phyloP scores from a whole-genome alignment of 306 rosid species.

The Quercus gilva region DNA sequence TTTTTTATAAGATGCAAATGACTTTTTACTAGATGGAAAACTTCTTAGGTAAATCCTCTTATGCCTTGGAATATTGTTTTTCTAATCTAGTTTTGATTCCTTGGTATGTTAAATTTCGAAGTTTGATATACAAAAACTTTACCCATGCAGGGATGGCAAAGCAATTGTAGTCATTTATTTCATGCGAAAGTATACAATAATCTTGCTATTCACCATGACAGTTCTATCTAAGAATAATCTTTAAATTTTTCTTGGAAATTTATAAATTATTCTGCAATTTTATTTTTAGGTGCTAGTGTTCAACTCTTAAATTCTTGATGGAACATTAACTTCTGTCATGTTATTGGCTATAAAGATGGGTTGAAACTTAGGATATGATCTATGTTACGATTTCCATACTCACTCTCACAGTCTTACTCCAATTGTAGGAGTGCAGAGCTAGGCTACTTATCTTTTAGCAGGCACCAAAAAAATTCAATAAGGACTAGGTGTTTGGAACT shows the following conservation, averaged over 20 bases:
- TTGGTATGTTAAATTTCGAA: slow-evolving; percentile 17
- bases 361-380: no score
- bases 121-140: slow-evolving; percentile 15
- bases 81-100: slow-evolving; percentile 10
- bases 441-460: no score
- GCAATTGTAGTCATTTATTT: slow-evolving; percentile 68
- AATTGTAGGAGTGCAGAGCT: no score
- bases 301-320: not conserved
- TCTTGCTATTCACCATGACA: slow-evolving; percentile 15
- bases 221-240: slow-evolving; percentile 13
- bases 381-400: not conserved
- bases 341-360: not conserved
- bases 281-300: slow-evolving; percentile 1
- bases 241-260: slow-evolving; percentile 3
- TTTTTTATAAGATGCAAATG: slow-evolving; percentile 33
- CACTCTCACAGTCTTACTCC: no score
- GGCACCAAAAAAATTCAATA: no score
- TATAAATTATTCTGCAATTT: not conserved
- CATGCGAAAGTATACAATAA: slow-evolving; percentile 80
- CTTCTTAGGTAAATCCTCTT: slow-evolving; percentile 62
- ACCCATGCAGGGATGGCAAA: slow-evolving; percentile 62
- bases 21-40: slow-evolving; percentile 77
- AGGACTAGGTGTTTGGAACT: no score
- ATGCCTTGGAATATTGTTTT: slow-evolving; percentile 14
- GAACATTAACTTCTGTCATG: not conserved